Conservation (phyloP, 495 filamentous ascomycete genomes). For the Rhypophila decipiens region DNA sequence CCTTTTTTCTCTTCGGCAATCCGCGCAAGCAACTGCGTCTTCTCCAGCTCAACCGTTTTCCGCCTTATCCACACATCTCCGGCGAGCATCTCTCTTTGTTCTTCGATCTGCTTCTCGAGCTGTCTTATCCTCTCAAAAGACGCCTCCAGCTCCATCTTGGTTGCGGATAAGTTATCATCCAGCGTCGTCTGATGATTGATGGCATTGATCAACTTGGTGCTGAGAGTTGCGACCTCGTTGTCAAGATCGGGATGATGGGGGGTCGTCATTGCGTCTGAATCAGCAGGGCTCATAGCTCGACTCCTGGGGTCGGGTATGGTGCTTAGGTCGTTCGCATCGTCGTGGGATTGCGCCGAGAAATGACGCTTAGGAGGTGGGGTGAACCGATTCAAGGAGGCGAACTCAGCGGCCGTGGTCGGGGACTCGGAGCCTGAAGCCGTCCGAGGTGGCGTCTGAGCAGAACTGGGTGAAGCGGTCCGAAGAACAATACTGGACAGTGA, state of each 20-base stretch:
- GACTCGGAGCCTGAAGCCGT: conserved; percentile 12
- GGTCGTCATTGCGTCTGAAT: conserved; percentile 14
- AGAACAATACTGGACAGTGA: conserved; percentile 42
- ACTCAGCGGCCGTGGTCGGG: conserved; percentile 9
- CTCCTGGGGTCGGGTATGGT: conserved; percentile 45
- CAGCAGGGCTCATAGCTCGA: conserved; percentile 31
- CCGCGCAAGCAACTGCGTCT: conserved; percentile 27
- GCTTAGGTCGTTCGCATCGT: conserved; percentile 41
- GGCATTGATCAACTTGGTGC: conserved; percentile 90
- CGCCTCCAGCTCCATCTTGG: conserved; percentile 76
- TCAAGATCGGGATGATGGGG: conserved; percentile 68
- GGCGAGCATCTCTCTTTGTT: conserved; percentile 52
- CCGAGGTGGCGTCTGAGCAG: conserved; percentile 11
- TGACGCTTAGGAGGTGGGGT: conserved; percentile 27
- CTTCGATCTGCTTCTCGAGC: conserved; percentile 52
- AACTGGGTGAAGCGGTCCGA: conserved; percentile 22
- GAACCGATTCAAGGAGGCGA: conserved; percentile 1
- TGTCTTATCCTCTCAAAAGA: conserved; percentile 60
- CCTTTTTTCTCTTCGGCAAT: conserved; percentile 62
- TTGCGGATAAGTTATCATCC: conserved; percentile 78
- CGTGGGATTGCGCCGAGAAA: conserved; percentile 23
- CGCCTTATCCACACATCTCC: conserved; percentile 65
- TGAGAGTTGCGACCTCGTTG: conserved; percentile 82
- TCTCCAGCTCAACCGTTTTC: conserved; percentile 37
- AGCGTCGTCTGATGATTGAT: conserved; percentile 95